These are phyloP conservation scores for Penicillium canariense DNA, from an alignment of 495 filamentous ascomycete genomes.

Conservation along the genomic window DNA sequence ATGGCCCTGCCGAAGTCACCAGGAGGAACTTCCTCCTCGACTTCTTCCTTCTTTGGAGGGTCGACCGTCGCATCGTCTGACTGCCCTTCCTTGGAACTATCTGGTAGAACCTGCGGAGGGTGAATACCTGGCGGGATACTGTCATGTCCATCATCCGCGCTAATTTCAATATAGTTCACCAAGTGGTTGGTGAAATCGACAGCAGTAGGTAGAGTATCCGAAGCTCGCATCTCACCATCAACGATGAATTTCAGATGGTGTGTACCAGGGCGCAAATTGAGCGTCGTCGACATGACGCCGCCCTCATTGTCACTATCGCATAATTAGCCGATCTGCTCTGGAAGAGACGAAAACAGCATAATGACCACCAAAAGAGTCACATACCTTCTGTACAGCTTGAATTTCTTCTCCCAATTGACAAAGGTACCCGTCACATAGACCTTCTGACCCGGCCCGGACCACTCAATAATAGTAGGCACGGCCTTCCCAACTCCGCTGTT, in stretches of 20 bases:
- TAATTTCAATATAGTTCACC: slow-evolving; percentile 96
- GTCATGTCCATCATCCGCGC: slow-evolving; percentile 61
- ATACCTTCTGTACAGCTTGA: slow-evolving; percentile 77
- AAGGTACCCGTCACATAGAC: slow-evolving; percentile 97
- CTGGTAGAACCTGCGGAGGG: slow-evolving; percentile 45
- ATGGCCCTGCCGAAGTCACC: slow-evolving; percentile 58
- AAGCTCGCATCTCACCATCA: slow-evolving; percentile 86
- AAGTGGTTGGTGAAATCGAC: slow-evolving; percentile 96
- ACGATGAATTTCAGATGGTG: slow-evolving; percentile 97
- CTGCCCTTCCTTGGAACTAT: slow-evolving; percentile 35
- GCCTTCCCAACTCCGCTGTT: slow-evolving; percentile 51
- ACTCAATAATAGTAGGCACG: slow-evolving; percentile 80
- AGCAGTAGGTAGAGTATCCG: slow-evolving; percentile 82
- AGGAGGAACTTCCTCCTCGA: slow-evolving; percentile 45
- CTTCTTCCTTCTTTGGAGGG: slow-evolving; percentile 43
- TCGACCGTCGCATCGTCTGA: slow-evolving; percentile 40
- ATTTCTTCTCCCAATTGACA: slow-evolving; percentile 92
- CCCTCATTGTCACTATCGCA: slow-evolving; percentile 35
- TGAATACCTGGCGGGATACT: slow-evolving; percentile 40
- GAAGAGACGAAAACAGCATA: not conserved
- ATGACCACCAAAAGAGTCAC: not conserved
- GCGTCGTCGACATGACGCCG: slow-evolving; percentile 64
- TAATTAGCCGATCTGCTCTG: slow-evolving; percentile 8
- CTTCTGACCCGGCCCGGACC: slow-evolving; percentile 75
- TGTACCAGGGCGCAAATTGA: slow-evolving; percentile 85